phyloP scores from a whole-genome alignment of 2,329 filamentous ascomycete species.

The Alternaria ethzedia region DNA sequence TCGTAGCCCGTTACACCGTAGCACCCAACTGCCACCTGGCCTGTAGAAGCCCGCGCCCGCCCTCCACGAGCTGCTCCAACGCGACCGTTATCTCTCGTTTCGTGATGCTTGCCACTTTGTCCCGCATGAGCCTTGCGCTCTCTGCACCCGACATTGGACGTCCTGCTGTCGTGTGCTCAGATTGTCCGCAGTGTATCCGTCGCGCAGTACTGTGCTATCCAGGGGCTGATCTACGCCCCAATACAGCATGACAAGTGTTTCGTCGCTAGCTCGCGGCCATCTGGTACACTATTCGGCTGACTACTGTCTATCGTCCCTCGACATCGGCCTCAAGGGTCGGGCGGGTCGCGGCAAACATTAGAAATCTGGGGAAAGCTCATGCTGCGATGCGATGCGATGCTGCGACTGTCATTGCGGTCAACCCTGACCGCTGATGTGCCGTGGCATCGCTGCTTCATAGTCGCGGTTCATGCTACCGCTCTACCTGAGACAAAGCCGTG shows the following conservation, averaged over 20 bases:
- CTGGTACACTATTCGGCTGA: constrained; percentile 6
- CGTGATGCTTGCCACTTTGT: constrained; percentile 28
- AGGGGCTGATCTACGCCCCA: constrained; percentile 34
- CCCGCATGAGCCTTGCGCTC: background rate
- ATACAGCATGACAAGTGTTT: constrained; percentile 39
- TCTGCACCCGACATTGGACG: background rate
- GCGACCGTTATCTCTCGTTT: constrained; percentile 31
- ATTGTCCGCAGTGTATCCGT: constrained; percentile 7
- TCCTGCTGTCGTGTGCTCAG: constrained; percentile 6
- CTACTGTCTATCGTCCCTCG: constrained; percentile 26
- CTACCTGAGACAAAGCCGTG: constrained; percentile 40
- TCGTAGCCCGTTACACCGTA: constrained; percentile 12
- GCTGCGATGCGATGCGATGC: constrained; percentile 7
- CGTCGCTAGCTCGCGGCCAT: constrained; percentile 30
- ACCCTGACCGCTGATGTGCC: too few species aligned
- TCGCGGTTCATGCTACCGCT: background rate
- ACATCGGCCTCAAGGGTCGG: constrained; percentile 25
- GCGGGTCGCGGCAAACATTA: constrained; percentile 33
- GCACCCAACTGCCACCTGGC: constrained; percentile 31
- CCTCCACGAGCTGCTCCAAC: constrained; percentile 18
- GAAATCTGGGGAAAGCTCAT: constrained; percentile 41
- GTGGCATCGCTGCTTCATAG: background rate
- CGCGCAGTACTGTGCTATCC: constrained; percentile 21
- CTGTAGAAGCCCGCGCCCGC: constrained; percentile 26
- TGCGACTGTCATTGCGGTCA: background rate